Conservation (phyloP, 352 stramenopile species). For the Pythium scleroteichum region DNA sequence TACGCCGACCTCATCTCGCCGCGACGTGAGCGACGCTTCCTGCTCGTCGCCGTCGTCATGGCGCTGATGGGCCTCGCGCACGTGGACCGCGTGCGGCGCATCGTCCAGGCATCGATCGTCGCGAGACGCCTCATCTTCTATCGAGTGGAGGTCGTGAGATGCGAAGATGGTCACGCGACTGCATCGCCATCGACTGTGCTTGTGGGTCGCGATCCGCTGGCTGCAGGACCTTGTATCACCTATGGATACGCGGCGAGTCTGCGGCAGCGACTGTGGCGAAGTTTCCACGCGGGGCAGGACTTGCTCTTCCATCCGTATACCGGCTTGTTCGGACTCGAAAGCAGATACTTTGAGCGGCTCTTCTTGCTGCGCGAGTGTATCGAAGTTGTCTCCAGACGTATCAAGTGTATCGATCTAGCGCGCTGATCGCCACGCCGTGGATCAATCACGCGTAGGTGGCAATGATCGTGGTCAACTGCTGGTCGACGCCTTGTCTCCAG, state of each 20-base stretch:
- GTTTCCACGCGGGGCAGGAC: background rate
- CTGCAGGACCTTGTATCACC: too few relatives aligned
- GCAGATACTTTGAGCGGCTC: slow-evolving; percentile 1
- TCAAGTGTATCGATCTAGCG: slow-evolving; percentile 22
- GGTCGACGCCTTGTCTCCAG: slow-evolving; percentile 18
- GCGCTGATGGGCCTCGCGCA: slow-evolving; percentile 13
- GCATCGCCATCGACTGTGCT: too few relatives aligned
- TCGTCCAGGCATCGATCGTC: slow-evolving; percentile 28
- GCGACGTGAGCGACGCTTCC: slow-evolving; percentile 15
- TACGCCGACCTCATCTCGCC: slow-evolving; percentile 1
- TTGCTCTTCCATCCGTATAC: background rate
- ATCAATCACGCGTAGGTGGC: slow-evolving; percentile 16
- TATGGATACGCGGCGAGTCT: too few relatives aligned
- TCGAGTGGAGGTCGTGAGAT: too few relatives aligned
- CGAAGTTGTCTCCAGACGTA: slow-evolving; percentile 22
- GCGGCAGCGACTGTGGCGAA: background rate
- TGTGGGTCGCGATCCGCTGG: too few relatives aligned
- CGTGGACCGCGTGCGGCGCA: background rate
- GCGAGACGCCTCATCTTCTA: background rate
- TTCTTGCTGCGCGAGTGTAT: slow-evolving; percentile 17
- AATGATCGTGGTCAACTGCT: slow-evolving; percentile 20
- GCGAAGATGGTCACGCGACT: too few relatives aligned
- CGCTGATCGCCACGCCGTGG: slow-evolving; percentile 1
- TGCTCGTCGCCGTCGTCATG: slow-evolving; percentile 17
- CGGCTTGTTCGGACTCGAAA: slow-evolving; percentile 21